Evolutionary conservation across 2,329 filamentous ascomycete genomes (phyloP).

Genomic region (Gliomastix tumulicola): DNA sequence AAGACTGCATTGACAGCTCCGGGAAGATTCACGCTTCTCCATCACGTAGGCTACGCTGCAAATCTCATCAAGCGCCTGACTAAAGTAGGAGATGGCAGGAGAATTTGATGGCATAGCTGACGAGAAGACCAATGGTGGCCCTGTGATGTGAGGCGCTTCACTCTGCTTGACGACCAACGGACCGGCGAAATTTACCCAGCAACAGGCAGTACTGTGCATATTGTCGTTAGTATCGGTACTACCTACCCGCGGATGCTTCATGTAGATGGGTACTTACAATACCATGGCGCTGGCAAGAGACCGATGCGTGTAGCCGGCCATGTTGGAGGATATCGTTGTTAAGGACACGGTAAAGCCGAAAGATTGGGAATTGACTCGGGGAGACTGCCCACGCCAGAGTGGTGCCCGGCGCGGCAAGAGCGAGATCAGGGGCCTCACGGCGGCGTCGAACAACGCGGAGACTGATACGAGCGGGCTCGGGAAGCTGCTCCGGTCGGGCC

Average conservation of each 20-base stretch:
- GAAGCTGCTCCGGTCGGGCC: constrained; percentile 60
- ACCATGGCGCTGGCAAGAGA: constrained; percentile 4
- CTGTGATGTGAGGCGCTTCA: constrained; percentile 2
- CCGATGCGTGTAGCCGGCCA: constrained; percentile 4
- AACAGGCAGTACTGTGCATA: constrained; percentile 1
- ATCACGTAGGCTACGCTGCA: too few species aligned
- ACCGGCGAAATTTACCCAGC: constrained; percentile 4
- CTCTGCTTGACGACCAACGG: constrained; percentile 3
- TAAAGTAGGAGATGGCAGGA: constrained; percentile 3
- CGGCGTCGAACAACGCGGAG: constrained; percentile 77
- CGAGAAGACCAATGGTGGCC: constrained; percentile 4
- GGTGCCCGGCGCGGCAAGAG: too few species aligned
- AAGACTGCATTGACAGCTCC: too few species aligned
- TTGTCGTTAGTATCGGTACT: neutral
- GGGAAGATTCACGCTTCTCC: too few species aligned
- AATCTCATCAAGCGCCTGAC: too few species aligned
- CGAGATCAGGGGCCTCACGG: constrained; percentile 65
- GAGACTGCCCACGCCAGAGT: too few species aligned
- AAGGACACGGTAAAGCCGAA: constrained; percentile 3
- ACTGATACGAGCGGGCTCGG: constrained; percentile 62
- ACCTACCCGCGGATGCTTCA: too few species aligned
- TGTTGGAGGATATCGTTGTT: constrained; percentile 4
- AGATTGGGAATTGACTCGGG: constrained; percentile 6
- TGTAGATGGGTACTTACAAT: neutral
- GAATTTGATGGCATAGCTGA: constrained; percentile 3